phyloP scores from a whole-genome alignment of 2,329 filamentous ascomycete genomes.

The Fusarium multiceps region DNA sequence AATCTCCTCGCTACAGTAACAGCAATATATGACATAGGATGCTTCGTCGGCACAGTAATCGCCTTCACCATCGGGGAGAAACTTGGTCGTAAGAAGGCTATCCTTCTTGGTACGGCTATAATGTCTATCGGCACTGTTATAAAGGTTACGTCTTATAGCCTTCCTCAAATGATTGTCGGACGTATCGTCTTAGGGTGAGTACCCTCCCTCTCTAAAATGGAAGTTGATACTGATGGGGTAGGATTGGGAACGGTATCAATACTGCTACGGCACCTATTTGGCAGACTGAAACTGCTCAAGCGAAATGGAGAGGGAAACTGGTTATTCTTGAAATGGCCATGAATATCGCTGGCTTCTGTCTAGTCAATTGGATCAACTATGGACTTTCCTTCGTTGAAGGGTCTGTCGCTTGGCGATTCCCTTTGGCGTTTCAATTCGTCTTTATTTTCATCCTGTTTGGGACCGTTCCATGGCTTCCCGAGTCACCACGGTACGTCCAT shows the following conservation, averaged over 20 bases:
- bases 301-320: constrained; percentile 15
- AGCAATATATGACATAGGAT: constrained; percentile 30
- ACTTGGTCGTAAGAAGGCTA: constrained; percentile 24
- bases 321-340: constrained; percentile 24
- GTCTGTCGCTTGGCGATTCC: constrained; percentile 55
- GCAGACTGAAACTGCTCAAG: constrained; percentile 26
- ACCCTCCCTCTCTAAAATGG: fast-evolving
- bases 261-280: constrained; percentile 27
- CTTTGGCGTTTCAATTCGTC: constrained; percentile 58
- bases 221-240: background rate
- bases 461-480: constrained; percentile 46
- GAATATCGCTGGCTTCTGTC: constrained; percentile 29
- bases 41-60: constrained; percentile 22
- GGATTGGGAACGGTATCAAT: constrained; percentile 48
- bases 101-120: constrained; percentile 16
- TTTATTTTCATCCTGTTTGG: constrained; percentile 51
- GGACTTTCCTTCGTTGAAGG: constrained; percentile 50
- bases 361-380: constrained; percentile 54
- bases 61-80: constrained; percentile 24
- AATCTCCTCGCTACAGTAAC: constrained; percentile 28
- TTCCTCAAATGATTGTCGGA: constrained; percentile 27
- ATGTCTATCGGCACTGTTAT: constrained; percentile 30
- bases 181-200: constrained; percentile 23
- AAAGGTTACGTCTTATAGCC: constrained; percentile 25
- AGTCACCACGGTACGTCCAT: constrained; percentile 18